Percentiles rank a stretch among this genome's conserved stretches.
Conservation (phyloP, 345 rosid species). For the Salix brachista region DNA sequence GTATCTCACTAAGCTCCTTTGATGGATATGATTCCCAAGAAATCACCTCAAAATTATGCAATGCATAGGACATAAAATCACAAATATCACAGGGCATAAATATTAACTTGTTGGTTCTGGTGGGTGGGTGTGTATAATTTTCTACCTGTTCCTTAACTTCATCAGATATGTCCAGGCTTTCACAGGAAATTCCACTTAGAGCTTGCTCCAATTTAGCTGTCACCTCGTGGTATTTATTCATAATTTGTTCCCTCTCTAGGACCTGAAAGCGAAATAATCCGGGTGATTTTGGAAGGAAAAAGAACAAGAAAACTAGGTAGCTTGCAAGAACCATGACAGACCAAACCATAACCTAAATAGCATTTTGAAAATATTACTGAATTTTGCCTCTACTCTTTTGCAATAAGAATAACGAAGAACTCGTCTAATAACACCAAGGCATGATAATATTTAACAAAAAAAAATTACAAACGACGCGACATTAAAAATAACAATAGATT, state of each 20-base stretch:
- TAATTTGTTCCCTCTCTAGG: slow-evolving; percentile 73
- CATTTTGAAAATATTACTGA: neutral
- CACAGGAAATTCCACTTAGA: slow-evolving; percentile 58
- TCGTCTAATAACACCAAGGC: neutral
- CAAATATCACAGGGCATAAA: neutral
- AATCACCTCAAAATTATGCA: slow-evolving; percentile 6
- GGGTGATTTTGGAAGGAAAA: neutral
- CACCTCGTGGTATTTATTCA: slow-evolving; percentile 60
- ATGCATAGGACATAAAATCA: neutral
- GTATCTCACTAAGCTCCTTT: neutral
- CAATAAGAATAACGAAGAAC: neutral
- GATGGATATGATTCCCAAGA: neutral
- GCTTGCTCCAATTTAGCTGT: slow-evolving; percentile 66
- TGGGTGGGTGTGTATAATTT: neutral
- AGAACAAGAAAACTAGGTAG: neutral
- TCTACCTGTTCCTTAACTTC: slow-evolving; percentile 97
- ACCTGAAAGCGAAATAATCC: slow-evolving; percentile 45
- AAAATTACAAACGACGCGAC: neutral
- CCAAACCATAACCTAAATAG: neutral
- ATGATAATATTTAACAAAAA: neutral
- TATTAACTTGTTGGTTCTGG: neutral
- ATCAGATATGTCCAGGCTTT: slow-evolving; percentile 81
- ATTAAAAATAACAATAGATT: neutral
- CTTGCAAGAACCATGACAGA: neutral
- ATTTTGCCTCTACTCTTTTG: neutral